Percentiles rank a stretch among this genome's conserved stretches.
phyloP scores from a whole-genome alignment of 768 basidiomycete species.

The Mycena indigotica region DNA sequence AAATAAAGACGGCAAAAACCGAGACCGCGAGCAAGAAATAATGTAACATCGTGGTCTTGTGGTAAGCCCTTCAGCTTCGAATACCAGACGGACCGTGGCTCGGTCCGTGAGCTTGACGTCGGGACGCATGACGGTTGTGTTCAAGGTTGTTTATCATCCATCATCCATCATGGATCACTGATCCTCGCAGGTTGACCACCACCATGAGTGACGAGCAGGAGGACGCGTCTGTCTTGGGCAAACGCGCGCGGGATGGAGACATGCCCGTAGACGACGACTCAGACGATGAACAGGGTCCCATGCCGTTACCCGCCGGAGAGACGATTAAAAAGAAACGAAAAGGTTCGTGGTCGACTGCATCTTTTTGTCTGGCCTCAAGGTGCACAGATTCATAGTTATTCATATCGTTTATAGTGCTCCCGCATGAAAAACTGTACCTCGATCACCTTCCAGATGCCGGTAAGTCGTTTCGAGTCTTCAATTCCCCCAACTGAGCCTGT shows the following conservation, averaged over 20 bases:
- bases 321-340: constrained; percentile 78
- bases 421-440: constrained; percentile 90
- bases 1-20: not conserved
- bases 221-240: constrained; percentile 62
- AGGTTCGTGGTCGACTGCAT: constrained; percentile 48
- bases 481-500: not conserved
- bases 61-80: not conserved
- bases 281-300: constrained; percentile 82
- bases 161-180: too few relatives aligned
- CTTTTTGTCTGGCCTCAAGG: constrained; percentile 34
- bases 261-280: constrained; percentile 53
- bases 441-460: constrained; percentile 83
- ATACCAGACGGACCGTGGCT: too few relatives aligned
- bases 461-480: not conserved
- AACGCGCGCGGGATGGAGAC: constrained; percentile 52
- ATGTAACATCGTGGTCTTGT: not conserved
- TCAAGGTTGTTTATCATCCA: too few relatives aligned
- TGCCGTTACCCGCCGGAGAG: constrained; percentile 65
- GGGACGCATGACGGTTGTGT: not conserved
- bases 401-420: constrained; percentile 63
- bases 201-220: constrained; percentile 35
- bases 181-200: not conserved
- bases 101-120: not conserved
- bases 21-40: constrained; percentile 6
- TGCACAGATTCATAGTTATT: constrained; percentile 35